Evolutionary conservation across 441 rosid genomes (phyloP).

Genomic region (Populus hybrid): DNA sequence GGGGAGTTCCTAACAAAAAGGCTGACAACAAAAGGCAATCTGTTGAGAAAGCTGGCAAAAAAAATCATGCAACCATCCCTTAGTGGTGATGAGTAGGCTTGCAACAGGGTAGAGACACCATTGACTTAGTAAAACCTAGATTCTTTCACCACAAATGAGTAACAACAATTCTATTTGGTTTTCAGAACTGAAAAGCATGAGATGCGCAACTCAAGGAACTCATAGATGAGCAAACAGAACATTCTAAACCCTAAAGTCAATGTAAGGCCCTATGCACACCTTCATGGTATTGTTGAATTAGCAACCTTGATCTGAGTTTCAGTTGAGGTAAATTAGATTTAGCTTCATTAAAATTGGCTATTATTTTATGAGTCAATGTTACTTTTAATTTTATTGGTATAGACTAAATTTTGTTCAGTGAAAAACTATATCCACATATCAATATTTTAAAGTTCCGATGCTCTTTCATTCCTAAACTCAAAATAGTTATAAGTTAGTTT

Average conservation of each 20-base stretch:
- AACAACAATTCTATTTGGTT: not conserved
- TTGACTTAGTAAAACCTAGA: not conserved
- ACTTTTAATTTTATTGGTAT: not conserved
- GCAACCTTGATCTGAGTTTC: not conserved
- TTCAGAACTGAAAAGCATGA: not conserved
- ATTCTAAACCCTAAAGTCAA: too few species aligned
- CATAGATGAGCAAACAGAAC: too few species aligned
- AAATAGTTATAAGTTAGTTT: not conserved
- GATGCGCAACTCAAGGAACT: not conserved
- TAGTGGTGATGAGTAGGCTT: not conserved
- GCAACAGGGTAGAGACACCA: not conserved
- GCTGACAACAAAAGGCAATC: not conserved
- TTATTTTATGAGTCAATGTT: not conserved
- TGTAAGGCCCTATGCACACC: too few species aligned
- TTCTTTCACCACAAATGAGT: not conserved
- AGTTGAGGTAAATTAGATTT: not conserved
- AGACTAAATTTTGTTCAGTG: not conserved
- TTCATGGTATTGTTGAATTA: too few species aligned
- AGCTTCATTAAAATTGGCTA: not conserved
- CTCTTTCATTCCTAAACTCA: not conserved
- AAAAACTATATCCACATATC: not conserved
- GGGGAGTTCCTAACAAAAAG: not conserved
- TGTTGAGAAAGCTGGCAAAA: not conserved
- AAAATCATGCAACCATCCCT: not conserved
- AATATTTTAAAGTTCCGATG: not conserved